Percentiles rank a stretch among this genome's conserved stretches.
phyloP scores from a whole-genome alignment of 306 rosid species.

The Pueraria montana region DNA sequence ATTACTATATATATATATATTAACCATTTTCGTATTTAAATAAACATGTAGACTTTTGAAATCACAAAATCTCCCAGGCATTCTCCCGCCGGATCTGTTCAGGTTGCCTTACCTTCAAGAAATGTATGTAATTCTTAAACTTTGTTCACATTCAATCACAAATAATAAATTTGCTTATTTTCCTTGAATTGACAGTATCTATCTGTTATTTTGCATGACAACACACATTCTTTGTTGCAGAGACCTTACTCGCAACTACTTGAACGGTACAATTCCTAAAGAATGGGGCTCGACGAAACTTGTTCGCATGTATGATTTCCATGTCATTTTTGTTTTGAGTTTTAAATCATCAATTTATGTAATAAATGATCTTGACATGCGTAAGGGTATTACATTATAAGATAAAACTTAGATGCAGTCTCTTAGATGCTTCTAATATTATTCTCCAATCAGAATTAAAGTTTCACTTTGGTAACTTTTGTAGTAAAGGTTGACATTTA shows the following conservation, averaged over 20 bases:
- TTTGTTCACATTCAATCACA: too few species aligned
- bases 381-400: too few species aligned
- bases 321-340: neutral
- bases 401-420: neutral
- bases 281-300: constrained; percentile 67
- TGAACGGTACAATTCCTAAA: constrained; percentile 67
- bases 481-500: neutral
- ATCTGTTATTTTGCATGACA: neutral
- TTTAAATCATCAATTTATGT: neutral
- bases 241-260: constrained; percentile 65
- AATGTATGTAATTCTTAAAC: too few species aligned
- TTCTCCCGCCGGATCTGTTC: too few species aligned
- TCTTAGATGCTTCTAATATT: too few species aligned
- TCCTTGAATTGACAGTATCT: neutral
- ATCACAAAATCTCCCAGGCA: too few species aligned
- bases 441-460: too few species aligned
- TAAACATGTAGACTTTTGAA: too few species aligned
- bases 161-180: neutral
- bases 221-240: constrained; percentile 41
- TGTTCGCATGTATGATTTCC: constrained; percentile 54
- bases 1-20: neutral
- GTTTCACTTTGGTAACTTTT: too few species aligned
- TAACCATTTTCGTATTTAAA: too few species aligned
- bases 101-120: too few species aligned
- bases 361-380: neutral